Evolutionary conservation across 352 stramenopile species (phyloP), one percentile per base, ranked within the genome.

Genomic region (Pythium apleroticum): DNA sequence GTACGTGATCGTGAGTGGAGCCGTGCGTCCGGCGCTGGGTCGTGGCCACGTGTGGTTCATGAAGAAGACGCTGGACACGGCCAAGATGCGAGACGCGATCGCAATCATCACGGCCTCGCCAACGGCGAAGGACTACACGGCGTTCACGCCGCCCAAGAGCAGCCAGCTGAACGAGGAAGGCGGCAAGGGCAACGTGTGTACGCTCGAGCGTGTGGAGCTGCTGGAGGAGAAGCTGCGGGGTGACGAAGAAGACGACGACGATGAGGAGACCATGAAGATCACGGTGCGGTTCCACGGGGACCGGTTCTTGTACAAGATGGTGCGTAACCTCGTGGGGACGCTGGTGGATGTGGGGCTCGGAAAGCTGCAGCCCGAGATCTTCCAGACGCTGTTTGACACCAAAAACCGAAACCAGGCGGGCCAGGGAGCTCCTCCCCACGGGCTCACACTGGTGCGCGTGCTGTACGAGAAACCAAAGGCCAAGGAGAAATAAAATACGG

Each of bases 281-380:
- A 54, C 69, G 2, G 59, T 95, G 11, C 68, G 74, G 22, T 84
- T 95, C 33, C 68, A 80, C 30, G 86, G 86, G 28, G 74, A 91
- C 52, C 77, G 84, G 10, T 95, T 95, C 60, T 69, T 88, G 41
- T 95, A 95, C 71, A 93, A 89, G 33, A 95, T 95, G 86, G 82
- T 95, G 57, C 83, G 86, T 20, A 93, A 84, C 52, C 72, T 95
- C 14, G 86, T 92, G 20, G 86, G 86, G 14, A 88, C 85, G 22
- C 74, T 95, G 12, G 83, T 95, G 31, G 81, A 91, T 67, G 80
- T 92, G 0, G 86, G 86, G 1, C 71, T 89, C 14, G 74, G 81
- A 4, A 79, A 71, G 45, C 46, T 89, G 1, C 49, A 59, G 15
- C 68, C 78, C 0, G 65, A 87, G 3, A 50, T 66, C 8, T 88